These are phyloP conservation scores for Chlamydomonas schloesseri DNA, from an alignment of 139 green algal genomes.

Conservation along the genomic window DNA sequence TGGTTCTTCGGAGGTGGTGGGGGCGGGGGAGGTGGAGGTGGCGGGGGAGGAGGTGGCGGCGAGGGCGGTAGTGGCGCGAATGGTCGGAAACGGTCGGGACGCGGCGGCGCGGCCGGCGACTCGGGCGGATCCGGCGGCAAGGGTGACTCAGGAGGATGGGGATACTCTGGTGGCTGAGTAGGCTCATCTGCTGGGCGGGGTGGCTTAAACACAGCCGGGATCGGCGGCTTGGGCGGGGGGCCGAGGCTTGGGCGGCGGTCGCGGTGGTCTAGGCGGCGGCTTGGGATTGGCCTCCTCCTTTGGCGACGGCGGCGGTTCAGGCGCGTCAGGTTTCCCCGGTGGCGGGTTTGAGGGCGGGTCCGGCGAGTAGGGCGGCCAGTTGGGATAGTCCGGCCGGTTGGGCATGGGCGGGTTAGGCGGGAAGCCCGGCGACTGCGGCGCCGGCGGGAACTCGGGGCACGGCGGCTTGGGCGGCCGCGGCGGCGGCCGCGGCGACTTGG, in stretches of 20 bases:
- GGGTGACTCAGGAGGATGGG: no score
- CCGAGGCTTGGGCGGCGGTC: background rate
- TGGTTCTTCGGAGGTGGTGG: no score
- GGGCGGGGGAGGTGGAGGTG: no score
- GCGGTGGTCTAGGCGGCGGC: background rate
- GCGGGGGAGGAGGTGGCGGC: no score
- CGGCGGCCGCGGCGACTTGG: no score
- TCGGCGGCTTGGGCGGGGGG: no score
- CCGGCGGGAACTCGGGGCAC: background rate
- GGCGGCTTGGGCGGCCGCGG: background rate
- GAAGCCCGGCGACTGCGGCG: background rate
- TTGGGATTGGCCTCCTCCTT: background rate
- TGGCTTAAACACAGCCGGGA: no score
- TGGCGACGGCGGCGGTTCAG: background rate
- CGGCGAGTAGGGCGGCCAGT: background rate
- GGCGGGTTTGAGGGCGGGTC: background rate
- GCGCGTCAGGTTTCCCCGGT: background rate
- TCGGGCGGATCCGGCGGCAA: no score
- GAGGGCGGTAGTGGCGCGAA: background rate
- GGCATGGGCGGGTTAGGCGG: background rate
- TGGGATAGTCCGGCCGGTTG: background rate
- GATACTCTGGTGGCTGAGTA: no score
- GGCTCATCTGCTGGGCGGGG: no score
- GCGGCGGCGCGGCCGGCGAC: no score
- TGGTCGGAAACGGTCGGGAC: no score